Evolutionary conservation across 495 filamentous ascomycete genomes (phyloP).

Genomic region (Alectoria sarmentosa): DNA sequence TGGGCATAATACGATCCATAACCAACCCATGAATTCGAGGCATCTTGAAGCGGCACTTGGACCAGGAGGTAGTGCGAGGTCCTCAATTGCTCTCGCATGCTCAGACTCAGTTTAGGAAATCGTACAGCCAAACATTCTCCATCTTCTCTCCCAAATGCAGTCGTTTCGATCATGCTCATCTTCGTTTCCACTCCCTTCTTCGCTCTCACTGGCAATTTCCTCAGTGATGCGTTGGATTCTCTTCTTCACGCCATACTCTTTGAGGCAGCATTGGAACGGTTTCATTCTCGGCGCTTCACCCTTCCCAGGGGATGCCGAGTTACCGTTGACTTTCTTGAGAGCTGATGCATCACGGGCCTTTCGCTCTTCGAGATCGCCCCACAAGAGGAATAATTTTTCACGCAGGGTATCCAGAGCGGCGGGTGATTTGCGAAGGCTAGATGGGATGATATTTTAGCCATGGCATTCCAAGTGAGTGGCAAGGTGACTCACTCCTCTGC

Average conservation of each 20-base stretch:
- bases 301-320: not conserved
- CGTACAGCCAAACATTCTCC: constrained; percentile 37
- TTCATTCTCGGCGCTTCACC: constrained; percentile 9
- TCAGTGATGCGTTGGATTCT: constrained; percentile 1
- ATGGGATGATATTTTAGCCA: constrained; percentile 13
- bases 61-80: not conserved
- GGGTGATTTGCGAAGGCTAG: constrained; percentile 49
- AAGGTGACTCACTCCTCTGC: constrained; percentile 54
- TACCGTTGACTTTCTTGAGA: constrained; percentile 17
- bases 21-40: not conserved
- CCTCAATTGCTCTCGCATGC: not conserved
- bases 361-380: constrained; percentile 77
- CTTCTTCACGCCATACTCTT: constrained; percentile 45
- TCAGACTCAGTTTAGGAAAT: constrained; percentile 10
- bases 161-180: not conserved
- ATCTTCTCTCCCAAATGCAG: constrained; percentile 43
- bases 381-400: constrained; percentile 71
- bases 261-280: constrained; percentile 36
- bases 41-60: not conserved
- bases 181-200: constrained; percentile 26
- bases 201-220: constrained; percentile 28
- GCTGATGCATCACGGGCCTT: constrained; percentile 33
- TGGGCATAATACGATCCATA: not conserved
- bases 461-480: constrained; percentile 1
- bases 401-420: constrained; percentile 44